Evolutionary conservation across 2,329 filamentous ascomycete genomes (phyloP).

Genomic region (Curvularia sp.): DNA sequence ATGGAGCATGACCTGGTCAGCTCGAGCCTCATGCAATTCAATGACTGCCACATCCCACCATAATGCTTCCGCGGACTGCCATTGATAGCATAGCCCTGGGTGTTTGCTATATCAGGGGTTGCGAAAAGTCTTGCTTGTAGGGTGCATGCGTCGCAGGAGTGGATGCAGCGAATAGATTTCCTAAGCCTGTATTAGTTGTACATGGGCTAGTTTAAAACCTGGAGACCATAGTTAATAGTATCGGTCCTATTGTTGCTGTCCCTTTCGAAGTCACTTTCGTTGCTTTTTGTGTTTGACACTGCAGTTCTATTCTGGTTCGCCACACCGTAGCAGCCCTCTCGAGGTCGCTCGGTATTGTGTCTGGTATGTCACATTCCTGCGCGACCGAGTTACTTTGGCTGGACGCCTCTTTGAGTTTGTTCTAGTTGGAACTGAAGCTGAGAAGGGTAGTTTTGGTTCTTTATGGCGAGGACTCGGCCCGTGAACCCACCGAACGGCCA

Average conservation of each 20-base stretch:
- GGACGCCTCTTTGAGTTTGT: background rate
- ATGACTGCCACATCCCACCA: slow-evolving; percentile 12
- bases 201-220: slow-evolving; percentile 23
- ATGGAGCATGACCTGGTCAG: background rate
- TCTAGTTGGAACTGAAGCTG: background rate
- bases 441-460: slow-evolving; percentile 1
- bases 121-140: slow-evolving; percentile 7
- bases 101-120: slow-evolving; percentile 9
- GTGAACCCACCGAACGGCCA: slow-evolving; percentile 2
- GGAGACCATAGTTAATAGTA: slow-evolving; percentile 26
- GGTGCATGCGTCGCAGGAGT: slow-evolving; percentile 6
- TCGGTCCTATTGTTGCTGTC: slow-evolving; percentile 23
- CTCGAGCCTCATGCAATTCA: slow-evolving; percentile 11
- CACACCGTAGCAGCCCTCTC: background rate
- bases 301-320: slow-evolving; percentile 8
- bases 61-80: slow-evolving; percentile 4
- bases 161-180: slow-evolving; percentile 11
- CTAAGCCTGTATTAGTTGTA: slow-evolving; percentile 6
- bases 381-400: slow-evolving; percentile 1
- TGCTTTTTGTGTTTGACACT: slow-evolving; percentile 14
- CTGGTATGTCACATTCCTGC: slow-evolving; percentile 6
- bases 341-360: background rate
- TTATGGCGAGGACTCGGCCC: slow-evolving; percentile 3
- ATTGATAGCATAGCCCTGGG: slow-evolving; percentile 9
- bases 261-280: slow-evolving; percentile 12